Evolutionary conservation across 2,329 filamentous ascomycete species (phyloP), one percentile per base, ranked within the genome.

Genomic region (Septoria linicola): DNA sequence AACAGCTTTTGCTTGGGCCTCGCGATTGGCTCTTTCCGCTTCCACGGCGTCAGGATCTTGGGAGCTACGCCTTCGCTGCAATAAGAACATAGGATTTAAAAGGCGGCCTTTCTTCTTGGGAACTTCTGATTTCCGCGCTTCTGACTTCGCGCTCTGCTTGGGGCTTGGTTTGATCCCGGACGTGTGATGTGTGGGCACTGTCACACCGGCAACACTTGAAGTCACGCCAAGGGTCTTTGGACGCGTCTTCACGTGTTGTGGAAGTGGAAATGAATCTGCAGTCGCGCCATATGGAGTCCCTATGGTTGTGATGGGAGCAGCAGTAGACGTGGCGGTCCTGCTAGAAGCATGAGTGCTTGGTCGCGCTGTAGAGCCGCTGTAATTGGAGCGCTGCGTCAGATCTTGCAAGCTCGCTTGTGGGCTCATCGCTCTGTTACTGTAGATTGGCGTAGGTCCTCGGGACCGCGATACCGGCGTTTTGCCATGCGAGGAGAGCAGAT

Each of bases 61-160:
- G 8, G 73, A 77, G 13, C 80, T 81, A 51, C 80, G 73, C 40
- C 81, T 73, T 19, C 80, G 73, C 58, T 80, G 77, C 40, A 84
- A 68, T 11, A 84, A 70, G 4, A 79, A 76, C 76, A 84, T 81
- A 8, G 81, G 81, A 59, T 84, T 84, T 34, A 82, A 68, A 19
- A 83, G 68, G 7, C 63, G 55, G 8, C 61, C 64, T 51, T 63
- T 67, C 30, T 65, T 63, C 41, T 62, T 64, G 7, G 58, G 25
- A 58, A 79, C 80, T 14, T 53, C 49, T 7, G 44, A 48, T n/a
- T 48, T 48, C 11, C 44, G 36, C 20, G 36, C n/a, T 6, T 48
- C 44, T 8, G 44, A 48, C 25, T 44, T 44, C 10, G 41, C 32
- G 23, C 25, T 19, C 35, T 35, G 47, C 36, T 59, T 53, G 23